Evolutionary conservation across 202 grass and related monocot species (phyloP).

Genomic region (Digitaria exilis): DNA sequence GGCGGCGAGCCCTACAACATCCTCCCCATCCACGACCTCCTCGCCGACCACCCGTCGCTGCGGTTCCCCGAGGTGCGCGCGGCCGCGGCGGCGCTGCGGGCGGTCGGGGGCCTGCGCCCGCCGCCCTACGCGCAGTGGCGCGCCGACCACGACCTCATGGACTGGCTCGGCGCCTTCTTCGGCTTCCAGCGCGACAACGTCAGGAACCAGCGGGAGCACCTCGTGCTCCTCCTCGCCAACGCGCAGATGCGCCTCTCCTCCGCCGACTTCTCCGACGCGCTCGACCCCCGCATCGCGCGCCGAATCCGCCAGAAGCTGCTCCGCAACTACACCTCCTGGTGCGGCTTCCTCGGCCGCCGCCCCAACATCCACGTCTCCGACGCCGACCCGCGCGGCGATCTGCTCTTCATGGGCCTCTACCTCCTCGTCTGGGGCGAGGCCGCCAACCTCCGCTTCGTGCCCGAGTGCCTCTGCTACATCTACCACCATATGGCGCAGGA

Average conservation of each 20-base stretch:
- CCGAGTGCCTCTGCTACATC: slow-evolving; percentile 97
- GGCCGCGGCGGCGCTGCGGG: slow-evolving; percentile 67
- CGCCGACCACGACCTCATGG: slow-evolving; percentile 77
- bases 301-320: slow-evolving; percentile 80
- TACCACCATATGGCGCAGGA: slow-evolving; percentile 92
- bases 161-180: slow-evolving; percentile 93
- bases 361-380: slow-evolving; percentile 57
- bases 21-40: slow-evolving; percentile 91
- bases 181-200: slow-evolving; percentile 98
- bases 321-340: slow-evolving; percentile 93
- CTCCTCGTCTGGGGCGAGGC: slow-evolving; percentile 98
- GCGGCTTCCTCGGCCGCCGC: slow-evolving; percentile 70
- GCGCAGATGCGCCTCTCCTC: slow-evolving; percentile 91
- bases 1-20: slow-evolving; percentile 83
- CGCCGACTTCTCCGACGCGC: slow-evolving; percentile 67
- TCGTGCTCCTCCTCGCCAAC: slow-evolving; percentile 94
- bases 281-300: slow-evolving; percentile 65
- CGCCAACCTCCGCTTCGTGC: slow-evolving; percentile 89
- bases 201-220: slow-evolving; percentile 94
- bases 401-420: slow-evolving; percentile 75
- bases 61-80: slow-evolving; percentile 89
- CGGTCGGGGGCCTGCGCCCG: slow-evolving; percentile 68
- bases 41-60: slow-evolving; percentile 90
- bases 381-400: slow-evolving; percentile 62
- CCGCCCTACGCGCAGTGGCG: slow-evolving; percentile 58